A percentile compares a stretch with the other conserved stretches of the same genome.
phyloP scores from a whole-genome alignment of 1,139 yeast genomes.

The Saccharomyces hybrid region DNA sequence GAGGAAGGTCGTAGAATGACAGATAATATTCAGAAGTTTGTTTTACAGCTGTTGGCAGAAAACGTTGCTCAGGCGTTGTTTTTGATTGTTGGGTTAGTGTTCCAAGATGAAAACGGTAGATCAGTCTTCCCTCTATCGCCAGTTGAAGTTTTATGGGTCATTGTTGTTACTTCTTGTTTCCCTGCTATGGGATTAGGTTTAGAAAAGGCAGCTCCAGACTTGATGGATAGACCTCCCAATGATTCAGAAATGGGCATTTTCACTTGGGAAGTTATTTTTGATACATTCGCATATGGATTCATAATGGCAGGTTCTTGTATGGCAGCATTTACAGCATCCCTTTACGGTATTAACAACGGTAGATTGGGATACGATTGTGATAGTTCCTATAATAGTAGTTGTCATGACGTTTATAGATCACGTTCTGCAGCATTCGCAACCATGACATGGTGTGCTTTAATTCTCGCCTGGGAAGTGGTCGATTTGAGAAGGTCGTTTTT shows the following conservation, averaged over 20 bases:
- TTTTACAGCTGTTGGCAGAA: constrained; percentile 89
- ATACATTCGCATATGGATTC: constrained; percentile 68
- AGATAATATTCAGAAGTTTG: constrained; percentile 85
- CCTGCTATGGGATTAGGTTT: constrained; percentile 98
- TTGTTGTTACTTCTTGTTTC: constrained; percentile 96
- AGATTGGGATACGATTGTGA: constrained; percentile 64
- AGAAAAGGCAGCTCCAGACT: constrained; percentile 92
- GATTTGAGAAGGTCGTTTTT: constrained; percentile 71
- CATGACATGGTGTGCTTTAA: constrained; percentile 85
- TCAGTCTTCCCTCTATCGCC: constrained; percentile 75
- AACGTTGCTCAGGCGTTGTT: constrained; percentile 86
- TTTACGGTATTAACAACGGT: constrained; percentile 63
- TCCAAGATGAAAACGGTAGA: constrained; percentile 71
- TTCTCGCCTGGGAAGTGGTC: constrained; percentile 86
- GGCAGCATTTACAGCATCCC: constrained; percentile 55
- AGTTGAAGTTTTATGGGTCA: constrained; percentile 96
- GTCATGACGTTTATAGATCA: constrained; percentile 65
- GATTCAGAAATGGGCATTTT: constrained; percentile 75
- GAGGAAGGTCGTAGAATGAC: constrained; percentile 97
- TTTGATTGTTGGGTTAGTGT: constrained; percentile 63
- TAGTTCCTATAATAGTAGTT: constrained; percentile 38
- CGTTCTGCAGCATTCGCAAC: constrained; percentile 77
- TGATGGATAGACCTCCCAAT: constrained; percentile 93
- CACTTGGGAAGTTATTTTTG: constrained; percentile 59
- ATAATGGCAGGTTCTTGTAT: constrained; percentile 71